phyloP scores from a whole-genome alignment of 2,329 filamentous ascomycete genomes.

The Gnomoniopsis smithogilvyi region DNA sequence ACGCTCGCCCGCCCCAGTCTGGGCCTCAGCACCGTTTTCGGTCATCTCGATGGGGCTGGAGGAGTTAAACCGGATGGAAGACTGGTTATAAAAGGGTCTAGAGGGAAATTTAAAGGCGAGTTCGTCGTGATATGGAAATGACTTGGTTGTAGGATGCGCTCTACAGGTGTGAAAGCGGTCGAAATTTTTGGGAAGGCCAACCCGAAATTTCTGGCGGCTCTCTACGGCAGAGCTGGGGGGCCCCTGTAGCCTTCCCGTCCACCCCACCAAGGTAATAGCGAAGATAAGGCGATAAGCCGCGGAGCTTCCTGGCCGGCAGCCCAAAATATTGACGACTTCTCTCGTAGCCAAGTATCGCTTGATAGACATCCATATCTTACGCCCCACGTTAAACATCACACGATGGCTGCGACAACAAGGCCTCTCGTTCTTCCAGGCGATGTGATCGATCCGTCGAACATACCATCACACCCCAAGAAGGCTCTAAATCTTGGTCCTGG shows the following conservation, averaged over 20 bases:
- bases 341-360: too few species aligned
- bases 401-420: slow-evolving; percentile 35
- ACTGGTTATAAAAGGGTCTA: slow-evolving; percentile 14
- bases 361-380: background rate
- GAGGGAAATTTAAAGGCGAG: background rate
- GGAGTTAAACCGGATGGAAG: too few species aligned
- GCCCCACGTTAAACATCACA: slow-evolving; percentile 43
- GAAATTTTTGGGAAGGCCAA: slow-evolving; percentile 18
- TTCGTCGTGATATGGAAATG: background rate
- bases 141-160: slow-evolving; percentile 1
- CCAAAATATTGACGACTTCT: background rate
- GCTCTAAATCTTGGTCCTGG: slow-evolving; percentile 81
- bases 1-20: slow-evolving; percentile 54
- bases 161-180: slow-evolving; percentile 9
- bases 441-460: slow-evolving; percentile 57
- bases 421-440: slow-evolving; percentile 81
- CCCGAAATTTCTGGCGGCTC: slow-evolving; percentile 15
- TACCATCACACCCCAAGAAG: slow-evolving; percentile 66
- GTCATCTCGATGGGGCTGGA: slow-evolving; percentile 34
- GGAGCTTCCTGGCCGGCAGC: slow-evolving; percentile 5
- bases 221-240: background rate
- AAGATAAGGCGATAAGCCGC: slow-evolving; percentile 6
- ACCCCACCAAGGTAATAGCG: background rate
- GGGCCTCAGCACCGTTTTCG: slow-evolving; percentile 42
- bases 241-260: slow-evolving; percentile 5